phyloP scores from a whole-genome alignment of 805 yeast genomes.

The Danielia reshetovae region DNA sequence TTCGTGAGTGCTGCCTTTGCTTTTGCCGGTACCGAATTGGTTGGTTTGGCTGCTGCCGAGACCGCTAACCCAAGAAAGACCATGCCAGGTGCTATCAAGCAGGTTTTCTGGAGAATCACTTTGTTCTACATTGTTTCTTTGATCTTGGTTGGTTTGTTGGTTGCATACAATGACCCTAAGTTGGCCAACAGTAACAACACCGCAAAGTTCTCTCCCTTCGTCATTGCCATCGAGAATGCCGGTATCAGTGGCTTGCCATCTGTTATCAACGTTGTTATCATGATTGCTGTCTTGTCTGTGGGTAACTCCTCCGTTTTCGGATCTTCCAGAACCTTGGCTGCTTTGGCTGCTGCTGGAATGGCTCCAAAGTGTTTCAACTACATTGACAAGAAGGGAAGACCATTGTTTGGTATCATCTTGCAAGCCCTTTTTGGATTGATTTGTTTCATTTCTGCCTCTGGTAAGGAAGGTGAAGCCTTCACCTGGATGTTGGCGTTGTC shows the following conservation, averaged over 20 bases:
- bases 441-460: slow-evolving; percentile 51
- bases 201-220: slow-evolving; percentile 63
- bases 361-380: slow-evolving; percentile 51
- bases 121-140: slow-evolving; percentile 51
- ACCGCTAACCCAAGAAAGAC: slow-evolving; percentile 57
- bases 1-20: slow-evolving; percentile 63
- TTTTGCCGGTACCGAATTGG: slow-evolving; percentile 63
- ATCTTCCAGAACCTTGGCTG: slow-evolving; percentile 65
- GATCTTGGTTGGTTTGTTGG: slow-evolving; percentile 38
- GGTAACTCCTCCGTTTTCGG: slow-evolving; percentile 75
- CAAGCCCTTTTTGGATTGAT: slow-evolving; percentile 50
- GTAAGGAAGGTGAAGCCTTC: slow-evolving; percentile 20
- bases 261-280: slow-evolving; percentile 69
- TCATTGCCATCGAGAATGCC: slow-evolving; percentile 60
- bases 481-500: slow-evolving; percentile 26
- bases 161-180: slow-evolving; percentile 48
- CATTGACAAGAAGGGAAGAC: slow-evolving; percentile 41
- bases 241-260: slow-evolving; percentile 66
- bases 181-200: slow-evolving; percentile 53
- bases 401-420: slow-evolving; percentile 33
- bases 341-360: slow-evolving; percentile 67
- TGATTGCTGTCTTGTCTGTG: slow-evolving; percentile 69
- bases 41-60: slow-evolving; percentile 66
- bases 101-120: slow-evolving; percentile 61
- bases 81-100: slow-evolving; percentile 61